Evolutionary conservation across 169 alveolate genomes (phyloP), one percentile per base, ranked within the genome.

Genomic region (Plasmodium reichenowi): DNA sequence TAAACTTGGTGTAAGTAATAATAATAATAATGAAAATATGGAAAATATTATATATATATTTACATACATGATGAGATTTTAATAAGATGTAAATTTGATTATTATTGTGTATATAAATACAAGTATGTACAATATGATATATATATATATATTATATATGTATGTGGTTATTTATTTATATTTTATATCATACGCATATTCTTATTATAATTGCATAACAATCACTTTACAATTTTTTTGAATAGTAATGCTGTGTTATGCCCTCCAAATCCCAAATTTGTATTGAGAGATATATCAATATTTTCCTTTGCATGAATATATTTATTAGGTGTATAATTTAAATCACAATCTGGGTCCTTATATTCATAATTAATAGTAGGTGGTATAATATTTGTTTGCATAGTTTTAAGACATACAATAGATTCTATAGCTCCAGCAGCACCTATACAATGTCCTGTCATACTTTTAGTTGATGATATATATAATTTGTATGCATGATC

Each of bases 371-470:
- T 93, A 74, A 93, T 86, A 22, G 96, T 93, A 32, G 96, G 94
- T 12, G 96, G 96, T 12, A 92, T 89, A 15, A 45, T 43, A 75
- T 93, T 93, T 48, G 96, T 93, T 73, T 93, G 89, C 88, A 93
- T 63, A 29, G 93, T 92, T 85, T 92, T 93, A 54, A 91, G 88
- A n/a, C 94, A 87, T 10, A 85, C 93, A 66, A 88, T 87, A 17
- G 95, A 88, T 86, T 93, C 96, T 32, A 93, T 88, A 3, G 94
- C 96, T 1, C 95, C 96, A 0, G 96, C 91, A 8, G 93, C 96
- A 7, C 95, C 96, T 62, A 93, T 85, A 47, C 95, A 91, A 88
- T 93, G 96, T 2, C 96, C 96, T 22, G 96, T 93, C 96, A 93
- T 93, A 63, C 93, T 78, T 88, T 93, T 93, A 8, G 96, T 91